These are phyloP conservation scores for Paraconiothyrium sp. DNA, from an alignment of 2,329 filamentous ascomycete species.

Conservation along the genomic window DNA sequence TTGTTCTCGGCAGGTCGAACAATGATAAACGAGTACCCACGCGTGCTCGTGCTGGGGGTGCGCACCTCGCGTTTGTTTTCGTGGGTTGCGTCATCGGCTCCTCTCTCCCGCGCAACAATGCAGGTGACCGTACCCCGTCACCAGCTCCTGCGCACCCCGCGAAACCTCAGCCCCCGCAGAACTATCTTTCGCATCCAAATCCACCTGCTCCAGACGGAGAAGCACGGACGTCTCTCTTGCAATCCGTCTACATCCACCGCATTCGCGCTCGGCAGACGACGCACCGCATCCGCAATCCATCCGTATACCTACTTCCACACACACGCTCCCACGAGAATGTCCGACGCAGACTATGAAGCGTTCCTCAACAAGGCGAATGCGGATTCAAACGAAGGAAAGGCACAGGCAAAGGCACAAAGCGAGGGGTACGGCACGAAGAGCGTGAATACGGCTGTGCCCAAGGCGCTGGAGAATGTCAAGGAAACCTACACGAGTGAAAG, in stretches of 20 bases:
- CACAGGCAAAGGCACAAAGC: conserved; percentile 35
- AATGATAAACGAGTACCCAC: neutral
- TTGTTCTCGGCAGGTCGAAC: too few species aligned
- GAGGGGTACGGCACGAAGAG: conserved; percentile 45
- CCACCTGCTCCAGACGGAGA: neutral
- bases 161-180: neutral
- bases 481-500: conserved; percentile 81
- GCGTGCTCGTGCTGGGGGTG: neutral
- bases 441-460: conserved; percentile 67
- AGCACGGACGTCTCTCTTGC: too few species aligned
- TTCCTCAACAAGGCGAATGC: conserved; percentile 90
- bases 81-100: conserved; percentile 21
- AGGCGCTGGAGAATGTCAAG: conserved; percentile 52
- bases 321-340: conserved; percentile 60
- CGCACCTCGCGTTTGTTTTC: conserved; percentile 7
- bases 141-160: conserved; percentile 9
- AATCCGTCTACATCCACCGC: neutral
- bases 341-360: conserved; percentile 82
- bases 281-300: neutral
- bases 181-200: neutral
- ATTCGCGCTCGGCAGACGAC: neutral
- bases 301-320: conserved; percentile 12
- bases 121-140: conserved; percentile 7
- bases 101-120: neutral
- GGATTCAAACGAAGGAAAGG: conserved; percentile 58